phyloP scores from a whole-genome alignment of 2,329 filamentous ascomycete species.

The Hymenoscyphus repandus region DNA sequence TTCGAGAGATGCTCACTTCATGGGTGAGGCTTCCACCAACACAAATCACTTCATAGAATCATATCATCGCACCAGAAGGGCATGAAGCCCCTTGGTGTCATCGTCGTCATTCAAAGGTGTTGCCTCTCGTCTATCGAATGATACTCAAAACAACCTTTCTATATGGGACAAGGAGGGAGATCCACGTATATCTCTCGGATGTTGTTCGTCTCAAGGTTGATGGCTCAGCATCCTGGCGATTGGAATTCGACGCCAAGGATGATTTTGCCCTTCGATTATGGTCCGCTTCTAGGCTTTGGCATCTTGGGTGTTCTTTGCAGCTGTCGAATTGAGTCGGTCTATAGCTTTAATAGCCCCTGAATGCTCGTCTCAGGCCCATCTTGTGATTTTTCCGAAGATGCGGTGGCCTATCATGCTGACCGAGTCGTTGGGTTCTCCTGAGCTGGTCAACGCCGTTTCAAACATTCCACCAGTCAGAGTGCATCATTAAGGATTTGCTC shows the following conservation, averaged over 20 bases:
- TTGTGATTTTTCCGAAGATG: not conserved
- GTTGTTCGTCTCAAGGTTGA: not conserved
- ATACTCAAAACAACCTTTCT: too few species aligned
- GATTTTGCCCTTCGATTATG: not conserved
- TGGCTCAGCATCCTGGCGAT: not conserved
- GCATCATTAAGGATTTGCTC: not conserved
- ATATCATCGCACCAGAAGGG: too few species aligned
- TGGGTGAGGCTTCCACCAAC: too few species aligned
- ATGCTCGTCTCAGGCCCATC: too few species aligned
- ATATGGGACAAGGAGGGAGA: too few species aligned
- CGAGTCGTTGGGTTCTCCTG: not conserved
- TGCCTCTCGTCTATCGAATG: too few species aligned
- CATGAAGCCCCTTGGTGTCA: too few species aligned
- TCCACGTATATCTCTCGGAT: not conserved
- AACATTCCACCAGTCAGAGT: conserved; percentile 13
- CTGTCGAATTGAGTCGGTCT: too few species aligned
- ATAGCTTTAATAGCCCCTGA: too few species aligned
- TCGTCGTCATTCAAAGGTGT: too few species aligned
- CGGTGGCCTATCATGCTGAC: conserved; percentile 5
- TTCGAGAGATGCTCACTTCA: not conserved
- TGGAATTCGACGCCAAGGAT: not conserved
- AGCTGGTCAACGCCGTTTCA: conserved; percentile 8
- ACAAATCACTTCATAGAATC: too few species aligned
- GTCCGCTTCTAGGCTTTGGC: not conserved
- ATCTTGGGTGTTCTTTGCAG: not conserved